A percentile compares a stretch with the other conserved stretches of the same genome.
phyloP scores from a whole-genome alignment of 2,329 filamentous ascomycete genomes.

The Fusarium proliferatum region DNA sequence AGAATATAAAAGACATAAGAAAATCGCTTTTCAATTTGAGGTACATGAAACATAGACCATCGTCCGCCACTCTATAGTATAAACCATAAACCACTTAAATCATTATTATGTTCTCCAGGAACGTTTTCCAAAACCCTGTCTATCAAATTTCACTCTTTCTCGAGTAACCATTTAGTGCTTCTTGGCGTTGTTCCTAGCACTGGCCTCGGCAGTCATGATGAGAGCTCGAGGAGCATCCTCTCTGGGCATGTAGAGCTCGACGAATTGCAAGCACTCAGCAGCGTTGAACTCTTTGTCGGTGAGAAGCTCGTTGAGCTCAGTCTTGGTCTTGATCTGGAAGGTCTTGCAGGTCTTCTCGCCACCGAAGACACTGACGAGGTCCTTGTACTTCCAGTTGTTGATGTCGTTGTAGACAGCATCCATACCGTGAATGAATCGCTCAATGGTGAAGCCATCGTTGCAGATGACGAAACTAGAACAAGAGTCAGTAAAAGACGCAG shows the following conservation, averaged over 20 bases:
- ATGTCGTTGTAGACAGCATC: slow-evolving; percentile 85
- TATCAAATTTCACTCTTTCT: slow-evolving; percentile 9
- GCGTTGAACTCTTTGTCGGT: slow-evolving; percentile 71
- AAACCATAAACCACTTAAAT: slow-evolving; percentile 30
- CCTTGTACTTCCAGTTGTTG: slow-evolving; percentile 77
- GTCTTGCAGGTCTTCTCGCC: slow-evolving; percentile 69
- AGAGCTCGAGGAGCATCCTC: slow-evolving; percentile 80
- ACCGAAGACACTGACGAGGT: slow-evolving; percentile 75
- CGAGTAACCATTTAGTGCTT: slow-evolving; percentile 40
- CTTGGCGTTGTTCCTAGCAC: slow-evolving; percentile 73
- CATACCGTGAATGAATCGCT: slow-evolving; percentile 88
- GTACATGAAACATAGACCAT: slow-evolving; percentile 22
- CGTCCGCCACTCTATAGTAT: slow-evolving; percentile 29
- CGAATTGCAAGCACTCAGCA: slow-evolving; percentile 70
- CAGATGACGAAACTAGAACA: slow-evolving; percentile 78
- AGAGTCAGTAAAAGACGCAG: slow-evolving; percentile 32
- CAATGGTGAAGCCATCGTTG: slow-evolving; percentile 91
- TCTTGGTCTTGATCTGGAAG: slow-evolving; percentile 75
- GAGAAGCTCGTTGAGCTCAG: slow-evolving; percentile 74
- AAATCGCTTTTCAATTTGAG: slow-evolving; percentile 40
- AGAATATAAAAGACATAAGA: slow-evolving; percentile 6
- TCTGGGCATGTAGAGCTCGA: slow-evolving; percentile 84
- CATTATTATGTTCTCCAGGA: slow-evolving; percentile 40
- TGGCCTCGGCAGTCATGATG: slow-evolving; percentile 76
- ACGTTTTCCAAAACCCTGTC: slow-evolving; percentile 13